Evolutionary conservation across 2,329 filamentous ascomycete species (phyloP).

Genomic region (Ustulina deusta): DNA sequence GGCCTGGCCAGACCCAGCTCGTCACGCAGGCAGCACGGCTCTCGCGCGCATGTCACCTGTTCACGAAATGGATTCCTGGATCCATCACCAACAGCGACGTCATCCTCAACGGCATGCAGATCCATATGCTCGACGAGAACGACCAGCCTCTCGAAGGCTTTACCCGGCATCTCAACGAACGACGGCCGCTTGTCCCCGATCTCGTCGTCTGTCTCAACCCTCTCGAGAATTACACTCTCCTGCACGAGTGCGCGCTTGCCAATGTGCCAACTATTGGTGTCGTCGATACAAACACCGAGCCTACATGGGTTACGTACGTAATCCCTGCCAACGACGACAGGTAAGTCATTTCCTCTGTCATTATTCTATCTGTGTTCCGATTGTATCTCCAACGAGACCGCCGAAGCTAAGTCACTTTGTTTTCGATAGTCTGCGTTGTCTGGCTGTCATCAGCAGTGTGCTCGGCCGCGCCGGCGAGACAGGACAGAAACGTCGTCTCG

Average conservation of each 20-base stretch:
- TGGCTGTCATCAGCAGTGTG: slow-evolving; percentile 85
- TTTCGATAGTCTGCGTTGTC: slow-evolving; percentile 77
- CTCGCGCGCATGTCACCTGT: slow-evolving; percentile 85
- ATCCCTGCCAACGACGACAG: slow-evolving; percentile 98
- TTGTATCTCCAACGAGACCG: background rate
- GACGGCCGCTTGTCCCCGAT: slow-evolving; percentile 81
- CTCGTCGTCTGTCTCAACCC: slow-evolving; percentile 94
- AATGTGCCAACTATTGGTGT: slow-evolving; percentile 94
- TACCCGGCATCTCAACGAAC: slow-evolving; percentile 71
- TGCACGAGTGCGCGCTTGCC: slow-evolving; percentile 90
- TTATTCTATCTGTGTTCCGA: background rate
- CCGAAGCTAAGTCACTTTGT: slow-evolving; percentile 5
- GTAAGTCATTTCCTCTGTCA: slow-evolving; percentile 58
- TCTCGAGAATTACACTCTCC: slow-evolving; percentile 86
- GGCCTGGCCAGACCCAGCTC: slow-evolving; percentile 81
- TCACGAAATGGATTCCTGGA: slow-evolving; percentile 92
- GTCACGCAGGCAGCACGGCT: slow-evolving; percentile 85
- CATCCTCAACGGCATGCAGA: slow-evolving; percentile 77
- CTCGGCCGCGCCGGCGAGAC: slow-evolving; percentile 85
- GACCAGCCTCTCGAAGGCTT: slow-evolving; percentile 74
- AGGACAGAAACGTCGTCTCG: slow-evolving; percentile 76
- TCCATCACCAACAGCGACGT: slow-evolving; percentile 93
- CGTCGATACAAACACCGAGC: slow-evolving; percentile 92
- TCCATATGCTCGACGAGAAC: slow-evolving; percentile 81
- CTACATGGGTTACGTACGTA: slow-evolving; percentile 93